Evolutionary conservation across 306 rosid genomes (phyloP).

Genomic region (Comarum palustre): DNA sequence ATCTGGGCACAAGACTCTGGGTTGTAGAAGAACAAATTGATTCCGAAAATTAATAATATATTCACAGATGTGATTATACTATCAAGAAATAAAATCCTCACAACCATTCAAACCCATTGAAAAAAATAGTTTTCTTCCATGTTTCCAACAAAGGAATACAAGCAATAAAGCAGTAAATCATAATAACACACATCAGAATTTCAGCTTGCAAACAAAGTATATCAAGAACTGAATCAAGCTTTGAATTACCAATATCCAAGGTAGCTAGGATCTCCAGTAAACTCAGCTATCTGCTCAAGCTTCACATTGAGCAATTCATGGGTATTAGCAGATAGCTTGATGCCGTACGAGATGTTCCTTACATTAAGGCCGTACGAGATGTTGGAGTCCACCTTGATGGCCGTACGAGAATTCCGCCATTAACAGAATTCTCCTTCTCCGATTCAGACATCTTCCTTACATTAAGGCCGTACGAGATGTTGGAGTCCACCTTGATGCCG

Average conservation of each 20-base stretch:
- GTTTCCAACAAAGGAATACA: not conserved
- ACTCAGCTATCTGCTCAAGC: conserved; percentile 81
- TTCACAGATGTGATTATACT: no score
- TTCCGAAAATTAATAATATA: no score
- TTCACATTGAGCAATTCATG: conserved; percentile 57
- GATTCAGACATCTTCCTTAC: conserved; percentile 23
- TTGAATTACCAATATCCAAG: conserved; percentile 54
- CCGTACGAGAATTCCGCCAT: no score
- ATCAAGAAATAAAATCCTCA: not conserved
- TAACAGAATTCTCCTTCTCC: not conserved
- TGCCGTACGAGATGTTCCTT: no score
- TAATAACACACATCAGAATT: not conserved
- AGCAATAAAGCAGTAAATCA: not conserved
- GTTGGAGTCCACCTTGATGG: no score
- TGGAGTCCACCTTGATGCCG: conserved; percentile 28
- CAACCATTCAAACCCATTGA: not conserved
- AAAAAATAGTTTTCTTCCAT: not conserved
- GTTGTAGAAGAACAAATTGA: no score
- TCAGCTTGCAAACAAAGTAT: not conserved
- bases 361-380: no score
- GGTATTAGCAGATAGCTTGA: conserved; percentile 71
- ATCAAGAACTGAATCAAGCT: not conserved
- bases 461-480: conserved; percentile 58
- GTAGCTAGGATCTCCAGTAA: conserved; percentile 69
- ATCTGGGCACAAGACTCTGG: no score